Evolutionary conservation across 176 grass and related monocot species (phyloP).

Genomic region (Oryza officinalis): DNA sequence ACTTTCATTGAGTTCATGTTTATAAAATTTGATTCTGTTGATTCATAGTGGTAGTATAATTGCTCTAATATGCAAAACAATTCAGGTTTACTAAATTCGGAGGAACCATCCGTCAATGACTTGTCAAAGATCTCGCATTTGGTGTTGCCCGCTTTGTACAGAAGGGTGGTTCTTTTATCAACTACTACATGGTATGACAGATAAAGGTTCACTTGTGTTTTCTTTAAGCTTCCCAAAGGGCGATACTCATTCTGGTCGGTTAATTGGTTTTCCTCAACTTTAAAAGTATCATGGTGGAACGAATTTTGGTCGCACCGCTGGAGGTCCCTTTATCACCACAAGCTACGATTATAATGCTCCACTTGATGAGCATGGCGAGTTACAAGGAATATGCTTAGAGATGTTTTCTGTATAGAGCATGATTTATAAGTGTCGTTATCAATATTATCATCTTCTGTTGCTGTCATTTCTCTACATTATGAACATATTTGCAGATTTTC

Average conservation of each 20-base stretch:
- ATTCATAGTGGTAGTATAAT: neutral
- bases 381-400: neutral
- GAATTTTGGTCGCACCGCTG: conserved; percentile 94
- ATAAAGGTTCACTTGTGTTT: neutral
- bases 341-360: conserved; percentile 99
- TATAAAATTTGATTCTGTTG: conserved; percentile 18
- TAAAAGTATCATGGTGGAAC: conserved; percentile 98
- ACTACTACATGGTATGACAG: conserved; percentile 93
- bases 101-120: conserved; percentile 80
- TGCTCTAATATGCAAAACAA: conserved; percentile 16
- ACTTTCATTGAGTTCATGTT: neutral
- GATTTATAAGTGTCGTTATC: neutral
- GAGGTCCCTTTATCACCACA: conserved; percentile 95
- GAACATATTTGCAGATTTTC: neutral
- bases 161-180: conserved; percentile 98
- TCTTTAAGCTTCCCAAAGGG: neutral
- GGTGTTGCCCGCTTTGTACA: conserved; percentile 94
- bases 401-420: neutral
- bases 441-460: neutral
- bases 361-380: conserved; percentile 95
- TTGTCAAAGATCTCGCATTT: conserved; percentile 90
- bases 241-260: conserved; percentile 13
- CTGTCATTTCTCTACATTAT: conserved; percentile 1
- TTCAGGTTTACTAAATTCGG: conserved; percentile 97
- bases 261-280: conserved; percentile 29